Evolutionary conservation across 2,329 filamentous ascomycete genomes (phyloP).

Genomic region (Dissoconium aciculare): DNA sequence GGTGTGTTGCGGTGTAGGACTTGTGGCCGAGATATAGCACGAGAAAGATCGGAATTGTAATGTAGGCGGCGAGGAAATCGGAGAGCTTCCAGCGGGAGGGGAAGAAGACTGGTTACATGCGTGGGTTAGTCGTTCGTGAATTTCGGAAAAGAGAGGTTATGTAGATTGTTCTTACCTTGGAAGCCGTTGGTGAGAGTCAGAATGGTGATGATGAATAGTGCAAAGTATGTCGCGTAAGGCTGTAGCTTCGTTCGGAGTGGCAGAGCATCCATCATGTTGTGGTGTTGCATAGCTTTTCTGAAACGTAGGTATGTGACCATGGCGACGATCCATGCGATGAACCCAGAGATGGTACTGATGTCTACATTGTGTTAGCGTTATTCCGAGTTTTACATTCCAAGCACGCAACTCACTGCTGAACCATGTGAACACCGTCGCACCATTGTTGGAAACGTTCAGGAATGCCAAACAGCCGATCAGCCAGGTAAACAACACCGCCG

Average conservation of each 20-base stretch:
- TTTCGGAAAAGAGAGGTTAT: too few species aligned
- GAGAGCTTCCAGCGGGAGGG: slow-evolving; percentile 32
- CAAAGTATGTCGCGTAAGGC: slow-evolving; percentile 40
- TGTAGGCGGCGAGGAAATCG: slow-evolving; percentile 40
- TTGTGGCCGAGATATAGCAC: slow-evolving; percentile 26
- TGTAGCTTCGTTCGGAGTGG: slow-evolving; percentile 38
- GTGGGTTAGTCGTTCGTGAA: slow-evolving; percentile 30
- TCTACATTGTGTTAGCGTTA: slow-evolving; percentile 19
- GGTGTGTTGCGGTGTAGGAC: slow-evolving; percentile 4
- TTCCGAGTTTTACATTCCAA: too few species aligned
- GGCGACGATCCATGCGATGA: slow-evolving; percentile 27
- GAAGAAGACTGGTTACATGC: slow-evolving; percentile 39
- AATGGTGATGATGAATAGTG: too few species aligned
- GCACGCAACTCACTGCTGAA: too few species aligned
- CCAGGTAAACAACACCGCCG: slow-evolving; percentile 30
- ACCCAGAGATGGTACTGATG: slow-evolving; percentile 25
- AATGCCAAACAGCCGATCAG: slow-evolving; percentile 24
- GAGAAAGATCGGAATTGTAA: slow-evolving; percentile 38
- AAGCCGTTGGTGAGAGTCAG: too few species aligned
- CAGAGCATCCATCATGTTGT: slow-evolving; percentile 30
- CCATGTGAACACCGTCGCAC: slow-evolving; percentile 28
- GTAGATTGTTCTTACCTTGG: slow-evolving; percentile 18
- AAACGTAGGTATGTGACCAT: slow-evolving; percentile 37
- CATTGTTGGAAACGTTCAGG: slow-evolving; percentile 24
- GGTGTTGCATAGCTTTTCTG: slow-evolving; percentile 37